Conservation (phyloP, 768 basidiomycete species). For the Strobilomyces echinocephalus region DNA sequence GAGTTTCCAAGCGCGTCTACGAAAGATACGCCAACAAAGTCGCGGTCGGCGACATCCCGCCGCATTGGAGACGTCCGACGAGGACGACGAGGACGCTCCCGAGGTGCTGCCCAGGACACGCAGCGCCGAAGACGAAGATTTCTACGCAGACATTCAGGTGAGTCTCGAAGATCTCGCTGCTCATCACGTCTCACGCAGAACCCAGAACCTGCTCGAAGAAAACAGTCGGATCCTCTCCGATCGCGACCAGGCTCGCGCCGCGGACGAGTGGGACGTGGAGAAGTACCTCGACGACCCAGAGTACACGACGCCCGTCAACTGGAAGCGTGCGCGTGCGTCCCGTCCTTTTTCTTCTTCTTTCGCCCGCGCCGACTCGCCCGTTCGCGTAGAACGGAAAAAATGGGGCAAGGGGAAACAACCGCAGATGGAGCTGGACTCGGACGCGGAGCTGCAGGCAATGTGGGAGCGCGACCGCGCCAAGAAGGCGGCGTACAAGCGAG, state of each 20-base stretch:
- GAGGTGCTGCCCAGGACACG: constrained; percentile 26
- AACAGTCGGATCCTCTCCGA: constrained; percentile 46
- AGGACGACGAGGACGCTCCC: constrained; percentile 28
- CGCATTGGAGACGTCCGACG: constrained; percentile 10
- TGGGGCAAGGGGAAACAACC: constrained; percentile 8
- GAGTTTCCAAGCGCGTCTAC: constrained; percentile 35
- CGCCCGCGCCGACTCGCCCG: not conserved
- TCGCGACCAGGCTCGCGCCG: constrained; percentile 28
- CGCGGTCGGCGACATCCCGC: constrained; percentile 14
- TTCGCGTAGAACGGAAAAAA: constrained; percentile 29
- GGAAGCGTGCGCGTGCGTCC: constrained; percentile 42
- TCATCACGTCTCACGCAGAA: not conserved
- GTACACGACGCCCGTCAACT: constrained; percentile 21
- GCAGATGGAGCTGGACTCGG: constrained; percentile 31
- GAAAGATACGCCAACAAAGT: constrained; percentile 27
- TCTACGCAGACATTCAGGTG: constrained; percentile 53
- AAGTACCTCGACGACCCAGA: constrained; percentile 24
- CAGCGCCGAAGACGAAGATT: constrained; percentile 56
- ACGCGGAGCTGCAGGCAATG: constrained; percentile 54
- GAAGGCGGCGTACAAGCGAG: constrained; percentile 73
- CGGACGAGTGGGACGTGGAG: constrained; percentile 15
- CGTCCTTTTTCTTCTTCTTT: not conserved
- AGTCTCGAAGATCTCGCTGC: constrained; percentile 7
- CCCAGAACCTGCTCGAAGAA: constrained; percentile 58
- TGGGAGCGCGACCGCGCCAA: constrained; percentile 81